These are phyloP conservation scores for Pseudogymnoascus sp. DNA, from an alignment of 2,329 filamentous ascomycete species.

Conservation along the genomic window DNA sequence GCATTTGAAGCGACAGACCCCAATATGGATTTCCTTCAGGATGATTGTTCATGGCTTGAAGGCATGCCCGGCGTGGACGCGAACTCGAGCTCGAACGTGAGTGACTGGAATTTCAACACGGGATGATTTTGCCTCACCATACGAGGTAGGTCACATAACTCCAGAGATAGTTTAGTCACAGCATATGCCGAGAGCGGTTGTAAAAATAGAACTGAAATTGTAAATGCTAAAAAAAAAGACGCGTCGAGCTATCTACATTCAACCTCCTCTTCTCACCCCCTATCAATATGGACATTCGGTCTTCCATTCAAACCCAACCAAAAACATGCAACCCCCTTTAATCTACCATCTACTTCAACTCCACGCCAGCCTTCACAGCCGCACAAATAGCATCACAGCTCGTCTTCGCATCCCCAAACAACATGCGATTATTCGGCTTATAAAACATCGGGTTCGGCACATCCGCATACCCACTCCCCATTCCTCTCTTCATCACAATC, in stretches of 20 bases:
- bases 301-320: neutral
- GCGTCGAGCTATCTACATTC: slow-evolving; percentile 7
- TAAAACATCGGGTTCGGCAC: slow-evolving; percentile 92
- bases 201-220: neutral
- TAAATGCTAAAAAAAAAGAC: neutral
- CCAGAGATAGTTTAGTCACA: neutral
- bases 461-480: slow-evolving; percentile 85
- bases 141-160: neutral
- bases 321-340: neutral
- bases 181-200: neutral
- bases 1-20: neutral
- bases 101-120: neutral
- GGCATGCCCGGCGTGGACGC: neutral
- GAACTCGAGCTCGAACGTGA: neutral
- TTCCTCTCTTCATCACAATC: slow-evolving; percentile 85
- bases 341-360: slow-evolving; percentile 6
- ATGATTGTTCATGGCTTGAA: neutral
- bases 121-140: neutral
- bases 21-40: neutral
- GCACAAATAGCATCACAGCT: slow-evolving; percentile 61
- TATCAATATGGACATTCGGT: neutral
- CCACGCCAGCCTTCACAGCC: slow-evolving; percentile 2
- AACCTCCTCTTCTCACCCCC: neutral
- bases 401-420: slow-evolving; percentile 83
- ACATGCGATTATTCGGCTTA: slow-evolving; percentile 82